phyloP scores from a whole-genome alignment of 805 yeast genomes.

The Zygosaccharomyces pseudorouxii region DNA sequence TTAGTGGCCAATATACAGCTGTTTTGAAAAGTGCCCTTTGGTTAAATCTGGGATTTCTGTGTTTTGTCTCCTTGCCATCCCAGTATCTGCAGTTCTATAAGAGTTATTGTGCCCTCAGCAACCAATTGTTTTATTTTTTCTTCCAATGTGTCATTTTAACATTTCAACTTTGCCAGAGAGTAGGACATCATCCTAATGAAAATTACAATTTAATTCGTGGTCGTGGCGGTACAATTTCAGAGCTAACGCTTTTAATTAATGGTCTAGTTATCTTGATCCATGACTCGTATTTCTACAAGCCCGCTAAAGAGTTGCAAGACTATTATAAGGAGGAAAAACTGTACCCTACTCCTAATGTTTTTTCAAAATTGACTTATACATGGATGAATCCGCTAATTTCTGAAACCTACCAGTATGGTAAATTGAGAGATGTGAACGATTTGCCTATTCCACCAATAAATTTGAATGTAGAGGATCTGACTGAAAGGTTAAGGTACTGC shows the following conservation, averaged over 20 bases:
- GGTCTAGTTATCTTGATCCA: constrained; percentile 35
- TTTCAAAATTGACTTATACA: constrained; percentile 40
- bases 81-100: constrained; percentile 29
- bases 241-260: constrained; percentile 31
- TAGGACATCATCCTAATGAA: constrained; percentile 18
- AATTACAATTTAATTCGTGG: constrained; percentile 22
- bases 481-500: constrained; percentile 28
- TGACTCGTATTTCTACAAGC: constrained; percentile 38
- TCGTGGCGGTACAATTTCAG: constrained; percentile 19
- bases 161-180: constrained; percentile 27
- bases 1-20: constrained; percentile 6
- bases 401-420: constrained; percentile 38
- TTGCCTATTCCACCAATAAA: constrained; percentile 41
- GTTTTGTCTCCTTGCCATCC: constrained; percentile 27
- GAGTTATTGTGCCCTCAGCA: constrained; percentile 29
- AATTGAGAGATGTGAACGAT: constrained; percentile 39
- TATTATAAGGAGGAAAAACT: constrained; percentile 35
- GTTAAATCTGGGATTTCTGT: constrained; percentile 20
- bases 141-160: constrained; percentile 17
- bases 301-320: constrained; percentile 38
- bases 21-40: constrained; percentile 13
- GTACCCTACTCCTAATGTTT: constrained; percentile 25
- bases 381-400: constrained; percentile 46
- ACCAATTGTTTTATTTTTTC: constrained; percentile 29
- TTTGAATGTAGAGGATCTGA: constrained; percentile 35